Conservation (phyloP, 75 land plant species). For the Pinus tabuliformis region DNA sequence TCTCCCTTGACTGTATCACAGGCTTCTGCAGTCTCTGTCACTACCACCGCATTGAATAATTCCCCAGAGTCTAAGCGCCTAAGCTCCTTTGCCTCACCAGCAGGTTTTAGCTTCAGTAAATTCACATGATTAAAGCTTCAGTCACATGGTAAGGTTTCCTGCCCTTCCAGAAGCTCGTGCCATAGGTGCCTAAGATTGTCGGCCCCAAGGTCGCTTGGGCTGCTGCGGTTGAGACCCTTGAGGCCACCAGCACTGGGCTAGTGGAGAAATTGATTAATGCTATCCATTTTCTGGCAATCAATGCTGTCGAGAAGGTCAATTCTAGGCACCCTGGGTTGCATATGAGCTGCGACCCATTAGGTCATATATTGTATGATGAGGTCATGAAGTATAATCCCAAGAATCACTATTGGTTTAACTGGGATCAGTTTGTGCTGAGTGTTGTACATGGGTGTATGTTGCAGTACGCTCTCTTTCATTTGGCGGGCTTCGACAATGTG, state of each 20-base stretch:
- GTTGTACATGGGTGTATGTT: no score
- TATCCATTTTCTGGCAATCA: no score
- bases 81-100: background rate
- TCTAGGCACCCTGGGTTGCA: no score
- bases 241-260: background rate
- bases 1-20: no score
- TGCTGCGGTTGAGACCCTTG: slow-evolving; percentile 37
- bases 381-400: no score
- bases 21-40: background rate
- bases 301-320: no score
- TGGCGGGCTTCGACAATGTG: slow-evolving; percentile 10
- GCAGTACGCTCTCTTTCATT: slow-evolving; percentile 4
- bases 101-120: background rate
- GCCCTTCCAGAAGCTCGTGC: background rate
- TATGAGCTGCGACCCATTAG: no score
- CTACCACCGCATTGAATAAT: background rate
- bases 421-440: no score
- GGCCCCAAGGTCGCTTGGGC: slow-evolving; percentile 2
- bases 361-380: no score
- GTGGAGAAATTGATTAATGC: no score
- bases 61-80: background rate
- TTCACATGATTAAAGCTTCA: background rate
- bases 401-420: no score
- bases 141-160: background rate
- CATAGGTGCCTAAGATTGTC: background rate